Percentiles rank a stretch among this genome's conserved stretches.
phyloP scores from a whole-genome alignment of 2,329 filamentous ascomycete species.

The Aspergillus sp. region DNA sequence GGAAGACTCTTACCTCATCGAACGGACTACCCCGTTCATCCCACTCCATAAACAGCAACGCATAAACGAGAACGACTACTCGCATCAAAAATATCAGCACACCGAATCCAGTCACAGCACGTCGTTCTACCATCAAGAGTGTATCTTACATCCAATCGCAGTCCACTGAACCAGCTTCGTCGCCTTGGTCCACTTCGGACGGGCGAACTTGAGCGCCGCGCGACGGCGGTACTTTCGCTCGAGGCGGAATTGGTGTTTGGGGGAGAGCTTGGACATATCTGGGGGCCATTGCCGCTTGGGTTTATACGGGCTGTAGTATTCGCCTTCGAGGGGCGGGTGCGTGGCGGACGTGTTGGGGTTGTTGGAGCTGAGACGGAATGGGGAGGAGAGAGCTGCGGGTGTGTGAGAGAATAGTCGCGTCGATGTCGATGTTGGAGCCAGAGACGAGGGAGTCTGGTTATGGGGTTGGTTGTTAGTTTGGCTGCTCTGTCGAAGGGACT shows the following conservation, averaged over 20 bases:
- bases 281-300: constrained; percentile 64
- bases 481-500: neutral
- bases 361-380: constrained; percentile 19
- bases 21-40: constrained; percentile 40
- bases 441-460: neutral
- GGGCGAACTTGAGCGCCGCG: constrained; percentile 58
- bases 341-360: constrained; percentile 4
- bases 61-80: constrained; percentile 42
- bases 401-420: constrained; percentile 9
- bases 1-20: constrained; percentile 33
- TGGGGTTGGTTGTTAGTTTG: neutral
- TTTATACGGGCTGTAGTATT: constrained; percentile 55
- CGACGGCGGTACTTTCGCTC: constrained; percentile 64
- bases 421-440: neutral
- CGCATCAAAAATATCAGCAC: neutral
- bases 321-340: constrained; percentile 5
- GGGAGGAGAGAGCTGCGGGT: constrained; percentile 5
- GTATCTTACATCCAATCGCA: constrained; percentile 48
- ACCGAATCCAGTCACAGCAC: too few relatives aligned
- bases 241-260: constrained; percentile 66
- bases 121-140: neutral
- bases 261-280: constrained; percentile 59
- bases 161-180: constrained; percentile 58
- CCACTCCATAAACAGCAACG: constrained; percentile 46
- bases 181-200: constrained; percentile 57